Percentiles rank a stretch among this genome's conserved stretches.
These are phyloP conservation scores for Suillus subalutaceus DNA, from an alignment of 768 basidiomycete species.

Conservation along the genomic window DNA sequence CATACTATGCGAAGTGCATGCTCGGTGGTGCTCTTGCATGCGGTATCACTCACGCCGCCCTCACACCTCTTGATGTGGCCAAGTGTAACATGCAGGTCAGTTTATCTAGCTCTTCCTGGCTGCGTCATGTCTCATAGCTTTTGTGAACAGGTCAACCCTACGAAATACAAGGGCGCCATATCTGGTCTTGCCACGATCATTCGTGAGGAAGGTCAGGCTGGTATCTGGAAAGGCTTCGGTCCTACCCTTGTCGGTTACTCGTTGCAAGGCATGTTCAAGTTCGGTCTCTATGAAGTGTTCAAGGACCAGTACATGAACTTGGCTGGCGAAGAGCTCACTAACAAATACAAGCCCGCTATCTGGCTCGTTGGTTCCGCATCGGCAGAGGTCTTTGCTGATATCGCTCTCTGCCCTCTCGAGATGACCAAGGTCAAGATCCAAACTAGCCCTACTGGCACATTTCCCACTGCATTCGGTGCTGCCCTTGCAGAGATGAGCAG, in stretches of 20 bases:
- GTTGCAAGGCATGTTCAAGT: slow-evolving; percentile 97
- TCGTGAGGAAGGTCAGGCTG: slow-evolving; percentile 79
- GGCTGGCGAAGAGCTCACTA: slow-evolving; percentile 79
- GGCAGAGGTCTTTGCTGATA: slow-evolving; percentile 94
- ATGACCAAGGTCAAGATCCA: slow-evolving; percentile 94
- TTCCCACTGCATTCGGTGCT: slow-evolving; percentile 75
- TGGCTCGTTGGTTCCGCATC: slow-evolving; percentile 95
- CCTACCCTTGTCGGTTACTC: slow-evolving; percentile 95
- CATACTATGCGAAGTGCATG: slow-evolving; percentile 86
- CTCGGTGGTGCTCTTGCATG: slow-evolving; percentile 88
- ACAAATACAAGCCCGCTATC: slow-evolving; percentile 86
- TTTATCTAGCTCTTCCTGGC: not conserved
- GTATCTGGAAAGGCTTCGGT: slow-evolving; percentile 93
- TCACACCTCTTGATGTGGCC: slow-evolving; percentile 86
- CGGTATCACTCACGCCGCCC: slow-evolving; percentile 85
- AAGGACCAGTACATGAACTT: slow-evolving; percentile 92
- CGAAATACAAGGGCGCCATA: slow-evolving; percentile 71
- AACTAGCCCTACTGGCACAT: slow-evolving; percentile 72
- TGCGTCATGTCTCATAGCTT: not conserved
- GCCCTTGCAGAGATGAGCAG: slow-evolving; percentile 72
- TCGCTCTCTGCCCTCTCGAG: slow-evolving; percentile 94
- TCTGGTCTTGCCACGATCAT: slow-evolving; percentile 65
- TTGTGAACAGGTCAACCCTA: slow-evolving; percentile 64
- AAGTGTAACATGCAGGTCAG: slow-evolving; percentile 92
- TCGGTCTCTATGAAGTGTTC: slow-evolving; percentile 97